phyloP scores from a whole-genome alignment of 768 basidiomycete species.

The Wakefieldia striispora region DNA sequence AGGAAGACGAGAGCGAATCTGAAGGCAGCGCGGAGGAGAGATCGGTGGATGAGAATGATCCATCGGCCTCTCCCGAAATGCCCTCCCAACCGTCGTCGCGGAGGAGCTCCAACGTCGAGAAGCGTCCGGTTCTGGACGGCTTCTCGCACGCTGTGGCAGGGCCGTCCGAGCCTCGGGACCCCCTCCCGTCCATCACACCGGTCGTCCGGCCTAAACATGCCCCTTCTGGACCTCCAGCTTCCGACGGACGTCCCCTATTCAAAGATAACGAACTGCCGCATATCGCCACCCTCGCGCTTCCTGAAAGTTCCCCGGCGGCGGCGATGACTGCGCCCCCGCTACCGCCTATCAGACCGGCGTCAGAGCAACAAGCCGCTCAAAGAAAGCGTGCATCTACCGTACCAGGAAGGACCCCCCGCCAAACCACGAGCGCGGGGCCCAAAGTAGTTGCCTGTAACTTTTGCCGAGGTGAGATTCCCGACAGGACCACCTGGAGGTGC shows the following conservation, averaged over 20 bases:
- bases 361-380: conserved; percentile 65
- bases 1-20: conserved; percentile 54
- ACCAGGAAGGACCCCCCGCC: conserved; percentile 58
- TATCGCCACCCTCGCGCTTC: conserved; percentile 66
- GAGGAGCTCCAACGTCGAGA: conserved; percentile 36
- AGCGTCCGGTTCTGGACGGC: conserved; percentile 32
- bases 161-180: conserved; percentile 46
- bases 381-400: conserved; percentile 70
- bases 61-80: conserved; percentile 58
- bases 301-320: conserved; percentile 53
- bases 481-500: conserved; percentile 1
- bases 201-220: conserved; percentile 29
- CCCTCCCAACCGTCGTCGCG: conserved; percentile 34
- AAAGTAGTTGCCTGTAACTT: conserved; percentile 90
- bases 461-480: conserved; percentile 64
- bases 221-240: conserved; percentile 18
- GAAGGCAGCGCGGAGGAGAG: conserved; percentile 65
- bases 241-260: conserved; percentile 46
- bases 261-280: conserved; percentile 66
- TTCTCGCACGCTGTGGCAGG: conserved; percentile 31
- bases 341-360: conserved; percentile 63
- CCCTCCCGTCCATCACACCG: conserved; percentile 38
- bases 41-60: conserved; percentile 48
- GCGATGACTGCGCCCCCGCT: conserved; percentile 63
- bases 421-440: conserved; percentile 66